These are phyloP conservation scores for Gossypium rotundifolium DNA, from an alignment of 345 rosid genomes.

Conservation along the genomic window DNA sequence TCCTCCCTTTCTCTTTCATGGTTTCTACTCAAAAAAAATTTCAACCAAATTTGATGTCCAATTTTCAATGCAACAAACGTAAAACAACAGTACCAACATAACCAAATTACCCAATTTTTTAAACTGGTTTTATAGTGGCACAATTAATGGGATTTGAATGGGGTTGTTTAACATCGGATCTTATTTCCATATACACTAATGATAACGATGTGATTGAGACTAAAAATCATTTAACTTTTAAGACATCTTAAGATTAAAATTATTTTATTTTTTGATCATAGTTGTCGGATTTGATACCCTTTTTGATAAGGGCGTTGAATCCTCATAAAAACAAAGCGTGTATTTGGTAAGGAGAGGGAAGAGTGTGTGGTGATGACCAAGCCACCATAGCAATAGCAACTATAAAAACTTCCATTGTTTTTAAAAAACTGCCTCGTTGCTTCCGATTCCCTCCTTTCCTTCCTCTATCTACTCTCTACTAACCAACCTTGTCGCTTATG, in stretches of 20 bases:
- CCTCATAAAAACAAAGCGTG: background rate
- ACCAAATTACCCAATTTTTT: background rate
- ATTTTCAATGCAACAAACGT: background rate
- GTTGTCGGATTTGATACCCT: slow-evolving; percentile 10
- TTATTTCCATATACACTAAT: background rate
- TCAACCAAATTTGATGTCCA: background rate
- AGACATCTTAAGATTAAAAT: background rate
- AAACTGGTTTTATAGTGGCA: background rate
- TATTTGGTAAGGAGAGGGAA: background rate
- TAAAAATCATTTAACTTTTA: background rate
- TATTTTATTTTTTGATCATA: background rate
- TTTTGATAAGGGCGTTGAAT: background rate
- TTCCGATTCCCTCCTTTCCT: slow-evolving; percentile 17
- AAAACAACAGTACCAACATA: background rate
- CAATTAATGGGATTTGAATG: background rate
- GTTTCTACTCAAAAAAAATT: background rate
- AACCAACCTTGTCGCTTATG: slow-evolving; percentile 12
- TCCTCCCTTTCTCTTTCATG: background rate
- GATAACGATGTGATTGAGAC: background rate
- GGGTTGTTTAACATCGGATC: background rate
- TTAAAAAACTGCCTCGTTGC: slow-evolving; percentile 3
- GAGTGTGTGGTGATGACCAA: background rate
- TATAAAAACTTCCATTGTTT: background rate
- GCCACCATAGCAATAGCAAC: background rate
- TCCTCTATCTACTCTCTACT: slow-evolving; percentile 6